Percentiles rank a stretch among this genome's conserved stretches.
Conservation (phyloP, 495 filamentous ascomycete species). For the Viridothelium virens region DNA sequence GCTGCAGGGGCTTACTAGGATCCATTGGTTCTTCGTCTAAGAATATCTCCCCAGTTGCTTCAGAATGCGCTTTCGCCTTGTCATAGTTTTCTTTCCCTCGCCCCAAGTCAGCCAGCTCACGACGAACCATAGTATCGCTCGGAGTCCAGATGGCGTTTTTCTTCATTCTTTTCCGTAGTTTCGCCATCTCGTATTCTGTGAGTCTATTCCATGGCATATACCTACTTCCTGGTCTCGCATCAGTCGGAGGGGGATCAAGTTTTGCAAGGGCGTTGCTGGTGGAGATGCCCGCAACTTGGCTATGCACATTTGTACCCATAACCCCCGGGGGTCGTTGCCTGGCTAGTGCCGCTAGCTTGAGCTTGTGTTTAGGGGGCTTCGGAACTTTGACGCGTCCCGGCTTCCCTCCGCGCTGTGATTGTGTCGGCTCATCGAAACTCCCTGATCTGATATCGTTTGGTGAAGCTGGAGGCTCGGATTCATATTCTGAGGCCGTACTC, state of each 20-base stretch:
- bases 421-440: conserved; percentile 24
- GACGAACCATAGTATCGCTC: conserved; percentile 90
- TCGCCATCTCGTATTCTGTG: conserved; percentile 84
- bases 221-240: conserved; percentile 64
- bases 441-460: conserved; percentile 12
- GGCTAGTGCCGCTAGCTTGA: conserved; percentile 26
- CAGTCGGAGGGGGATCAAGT: conserved; percentile 67
- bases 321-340: conserved; percentile 43
- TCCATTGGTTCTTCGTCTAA: conserved; percentile 34
- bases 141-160: conserved; percentile 96
- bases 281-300: conserved; percentile 55
- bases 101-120: conserved; percentile 68
- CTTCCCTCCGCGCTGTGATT: conserved; percentile 27
- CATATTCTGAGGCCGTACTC: conserved; percentile 22
- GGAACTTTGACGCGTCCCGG: conserved; percentile 26
- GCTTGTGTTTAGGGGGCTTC: conserved; percentile 29
- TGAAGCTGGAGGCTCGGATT: conserved; percentile 17
- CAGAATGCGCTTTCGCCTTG: conserved; percentile 57
- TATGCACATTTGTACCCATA: conserved; percentile 49
- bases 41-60: conserved; percentile 60
- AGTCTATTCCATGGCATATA: conserved; percentile 85
- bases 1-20: conserved; percentile 41
- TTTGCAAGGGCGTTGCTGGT: conserved; percentile 74
- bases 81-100: conserved; percentile 71
- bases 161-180: conserved; percentile 92